phyloP scores from a whole-genome alignment of 805 yeast genomes.

The Lachancea meyersii region DNA sequence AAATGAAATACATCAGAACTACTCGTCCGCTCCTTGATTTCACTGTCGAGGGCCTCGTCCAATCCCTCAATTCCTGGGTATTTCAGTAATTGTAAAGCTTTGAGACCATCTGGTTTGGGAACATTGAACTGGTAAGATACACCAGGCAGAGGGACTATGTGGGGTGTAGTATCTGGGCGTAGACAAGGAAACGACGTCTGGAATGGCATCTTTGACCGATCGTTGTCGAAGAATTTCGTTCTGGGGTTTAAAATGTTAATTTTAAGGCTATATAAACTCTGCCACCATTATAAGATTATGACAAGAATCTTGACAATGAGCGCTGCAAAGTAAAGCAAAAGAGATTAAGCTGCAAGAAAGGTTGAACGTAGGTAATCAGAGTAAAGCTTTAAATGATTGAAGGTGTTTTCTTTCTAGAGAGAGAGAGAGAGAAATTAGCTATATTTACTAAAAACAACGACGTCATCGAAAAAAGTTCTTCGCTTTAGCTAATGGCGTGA shows the following conservation, averaged over 20 bases:
- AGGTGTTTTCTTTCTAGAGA: too few species aligned
- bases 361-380: too few species aligned
- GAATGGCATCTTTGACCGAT: neutral
- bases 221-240: neutral
- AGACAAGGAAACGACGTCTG: conserved; percentile 7
- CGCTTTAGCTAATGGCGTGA: too few species aligned
- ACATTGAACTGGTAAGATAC: conserved; percentile 55
- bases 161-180: conserved; percentile 15
- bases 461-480: too few species aligned
- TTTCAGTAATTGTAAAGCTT: conserved; percentile 40
- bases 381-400: too few species aligned
- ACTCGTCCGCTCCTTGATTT: conserved; percentile 10
- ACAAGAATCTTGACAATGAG: too few species aligned
- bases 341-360: too few species aligned
- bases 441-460: too few species aligned
- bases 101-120: conserved; percentile 41
- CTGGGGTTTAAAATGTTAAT: neutral
- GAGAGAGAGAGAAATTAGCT: too few species aligned
- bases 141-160: conserved; percentile 52
- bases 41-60: conserved; percentile 5
- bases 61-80: conserved; percentile 15
- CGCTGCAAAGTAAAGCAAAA: too few species aligned
- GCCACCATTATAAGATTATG: too few species aligned
- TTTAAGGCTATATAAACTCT: too few species aligned
- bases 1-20: neutral